Base-by-base conservation (phyloP, 139 green algal species). In the Gonium pectorale region DNA sequence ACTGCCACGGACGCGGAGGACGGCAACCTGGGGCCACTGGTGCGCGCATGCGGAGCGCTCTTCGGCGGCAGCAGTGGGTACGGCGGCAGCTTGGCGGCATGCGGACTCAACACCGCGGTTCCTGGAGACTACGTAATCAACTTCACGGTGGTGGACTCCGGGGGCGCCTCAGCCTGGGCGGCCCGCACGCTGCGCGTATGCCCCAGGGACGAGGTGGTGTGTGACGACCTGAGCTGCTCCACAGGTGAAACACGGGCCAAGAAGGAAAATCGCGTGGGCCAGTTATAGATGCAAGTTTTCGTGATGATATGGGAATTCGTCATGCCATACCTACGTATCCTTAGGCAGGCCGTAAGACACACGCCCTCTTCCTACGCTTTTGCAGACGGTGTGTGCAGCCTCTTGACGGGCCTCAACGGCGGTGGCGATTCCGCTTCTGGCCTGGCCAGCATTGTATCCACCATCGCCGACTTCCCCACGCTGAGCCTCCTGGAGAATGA, bases 1-100 rank as follows among this genome's bases (percentile, higher is more conserved):
- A 46, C 43, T 13, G 80, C 80, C 40, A 46, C 35, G 15, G 80
- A 86, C 54, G 54, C 54, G 40, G 81, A 83, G 71, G 81, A 87
- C 40, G 81, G 81, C 68, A 56, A 67, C 56, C 44, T 87, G 15
- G 52, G 35, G 3, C 37, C 68, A 2, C 49, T 77, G 46, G 81
- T 87, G 29, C 43, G 63, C 31, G 70, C 56, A 8, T 87, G 81
- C 69, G 81, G 63, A 26, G 43, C 5, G 1, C 43, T 43, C n/a
- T 41, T 24, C 44, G 31, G 41, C 41, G 56, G 37, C 63, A 26
- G 27, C 11, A 15, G 38, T 0, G 56, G 37, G 31, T 37, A 24
- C 11, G 51, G 60, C 40, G 43, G 29, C 19, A 51, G 59, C 40
- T 62, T 87, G 60, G 31, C 43, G 15, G 70, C 38, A 6, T 87